These are phyloP conservation scores for Naganishia sp. DNA, from an alignment of 1,284 basidiomycete genomes.

Conservation along the genomic window DNA sequence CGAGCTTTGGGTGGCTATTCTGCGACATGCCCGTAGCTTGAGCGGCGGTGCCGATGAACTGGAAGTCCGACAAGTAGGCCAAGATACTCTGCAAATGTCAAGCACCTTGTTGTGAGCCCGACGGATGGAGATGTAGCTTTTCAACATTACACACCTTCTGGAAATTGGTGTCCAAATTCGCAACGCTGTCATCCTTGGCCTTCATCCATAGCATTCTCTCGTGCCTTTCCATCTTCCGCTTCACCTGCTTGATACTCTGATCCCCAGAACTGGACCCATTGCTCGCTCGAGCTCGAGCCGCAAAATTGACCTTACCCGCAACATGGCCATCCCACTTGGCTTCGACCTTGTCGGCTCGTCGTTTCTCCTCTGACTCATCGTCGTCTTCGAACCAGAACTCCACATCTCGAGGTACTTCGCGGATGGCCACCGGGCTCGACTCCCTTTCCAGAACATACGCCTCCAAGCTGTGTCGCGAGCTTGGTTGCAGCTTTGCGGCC, in stretches of 20 bases:
- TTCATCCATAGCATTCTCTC: slow-evolving; percentile 75
- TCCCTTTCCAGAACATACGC: slow-evolving; percentile 34
- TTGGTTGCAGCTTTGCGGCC: slow-evolving; percentile 34
- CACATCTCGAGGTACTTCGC: slow-evolving; percentile 26
- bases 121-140: not conserved
- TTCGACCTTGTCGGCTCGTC: slow-evolving; percentile 52
- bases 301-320: slow-evolving; percentile 18
- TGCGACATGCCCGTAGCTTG: slow-evolving; percentile 67
- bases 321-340: slow-evolving; percentile 22
- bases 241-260: slow-evolving; percentile 25
- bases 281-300: slow-evolving; percentile 9
- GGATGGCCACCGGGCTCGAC: slow-evolving; percentile 27
- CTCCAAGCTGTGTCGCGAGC: slow-evolving; percentile 39
- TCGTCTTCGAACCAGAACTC: slow-evolving; percentile 19
- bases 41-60: slow-evolving; percentile 69
- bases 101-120: slow-evolving; percentile 2
- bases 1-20: slow-evolving; percentile 54
- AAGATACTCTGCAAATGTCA: slow-evolving; percentile 72
- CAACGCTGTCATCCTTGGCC: slow-evolving; percentile 62
- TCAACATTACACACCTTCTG: slow-evolving; percentile 65
- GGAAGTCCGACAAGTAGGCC: slow-evolving; percentile 79
- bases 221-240: slow-evolving; percentile 37
- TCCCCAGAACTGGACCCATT: not conserved
- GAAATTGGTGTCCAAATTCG: slow-evolving; percentile 66
- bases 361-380: slow-evolving; percentile 13